Evolutionary conservation across 2,329 filamentous ascomycete genomes (phyloP), one percentile per base, ranked within the genome.

Genomic region (Curvularia sp.): DNA sequence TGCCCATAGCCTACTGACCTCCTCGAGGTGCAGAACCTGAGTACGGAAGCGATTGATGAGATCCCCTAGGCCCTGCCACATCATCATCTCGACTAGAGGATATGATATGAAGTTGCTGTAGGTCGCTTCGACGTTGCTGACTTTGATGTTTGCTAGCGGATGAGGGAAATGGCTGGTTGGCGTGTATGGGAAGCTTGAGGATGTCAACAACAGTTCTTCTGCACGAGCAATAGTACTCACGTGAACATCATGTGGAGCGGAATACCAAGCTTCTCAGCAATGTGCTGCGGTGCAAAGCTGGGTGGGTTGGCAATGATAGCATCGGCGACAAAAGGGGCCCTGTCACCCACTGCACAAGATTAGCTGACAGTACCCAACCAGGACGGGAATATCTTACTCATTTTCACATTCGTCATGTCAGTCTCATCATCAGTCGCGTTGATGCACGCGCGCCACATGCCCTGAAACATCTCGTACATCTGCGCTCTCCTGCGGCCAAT

Each of bases 181-280:
- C 0, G 87, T 90, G 69, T 91, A 93, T 0, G 91, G 91, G 57
- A 93, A 89, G 6, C 81, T 82, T 56, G 67, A 68, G 3, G 2
- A 9, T 3, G 28, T 69, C 38, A 72, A 62, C 30, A 10, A 4
- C n/a, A 9, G 4, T 12, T 18, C 10, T 9, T 35, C 7, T 26
- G 22, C 5, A 35, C 18, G 13, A 8, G 5, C 24, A 5, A 3
- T 13, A 28, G 3, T 84, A 60, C 88, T 73, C 81, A 90, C 58
- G 93, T 97, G 78, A 96, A 97, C 90, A 96, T 96, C 77, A 96
- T 86, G 67, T 93, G 90, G 15, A 92, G 72, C 0, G 90, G 90
- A 24, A 92, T 86, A 0, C 89, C 89, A 61, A 92, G 75, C 72
- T 89, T 89, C 77, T 93, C 89, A 1, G 90, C 90, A 60, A 89